Percentiles rank a stretch among this genome's conserved stretches.
Evolutionary conservation across 1,139 yeast genomes (phyloP).

Genomic region (Lizanozyma gosingica): DNA sequence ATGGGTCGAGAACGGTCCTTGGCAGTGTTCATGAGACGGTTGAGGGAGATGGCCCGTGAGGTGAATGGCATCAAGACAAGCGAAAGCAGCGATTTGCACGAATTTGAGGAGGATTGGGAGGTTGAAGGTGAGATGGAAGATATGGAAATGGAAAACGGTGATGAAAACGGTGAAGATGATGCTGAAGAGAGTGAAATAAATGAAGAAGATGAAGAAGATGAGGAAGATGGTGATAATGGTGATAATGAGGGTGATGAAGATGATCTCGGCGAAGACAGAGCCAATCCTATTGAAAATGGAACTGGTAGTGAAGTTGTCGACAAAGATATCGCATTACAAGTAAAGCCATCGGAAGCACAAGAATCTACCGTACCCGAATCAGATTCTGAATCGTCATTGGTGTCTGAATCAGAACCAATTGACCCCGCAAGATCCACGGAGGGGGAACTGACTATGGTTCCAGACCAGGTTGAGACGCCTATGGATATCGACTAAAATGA

Average conservation of each 20-base stretch:
- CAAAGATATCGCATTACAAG: no score
- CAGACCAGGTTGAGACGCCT: no score
- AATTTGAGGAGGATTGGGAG: not conserved
- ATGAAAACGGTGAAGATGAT: not conserved
- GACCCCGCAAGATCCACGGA: no score
- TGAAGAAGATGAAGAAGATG: not conserved
- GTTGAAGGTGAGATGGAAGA: not conserved
- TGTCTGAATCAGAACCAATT: no score
- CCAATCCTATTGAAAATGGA: no score
- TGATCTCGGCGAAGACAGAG: conserved; percentile 10
- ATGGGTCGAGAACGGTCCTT: not conserved
- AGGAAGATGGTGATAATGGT: not conserved
- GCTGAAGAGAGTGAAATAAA: not conserved
- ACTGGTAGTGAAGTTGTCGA: no score
- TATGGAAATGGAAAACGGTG: not conserved
- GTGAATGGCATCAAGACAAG: not conserved
- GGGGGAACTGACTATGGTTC: no score
- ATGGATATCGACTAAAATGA: no score
- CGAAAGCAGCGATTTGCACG: not conserved
- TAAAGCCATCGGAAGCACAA: no score
- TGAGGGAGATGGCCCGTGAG: conserved; percentile 10
- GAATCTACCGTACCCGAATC: no score
- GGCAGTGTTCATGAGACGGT: conserved; percentile 19
- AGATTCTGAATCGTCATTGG: no score
- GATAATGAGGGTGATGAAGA: not conserved